Evolutionary conservation across 2,329 filamentous ascomycete genomes (phyloP), one percentile per base, ranked within the genome.

Genomic region (Colletotrichum sublineola): DNA sequence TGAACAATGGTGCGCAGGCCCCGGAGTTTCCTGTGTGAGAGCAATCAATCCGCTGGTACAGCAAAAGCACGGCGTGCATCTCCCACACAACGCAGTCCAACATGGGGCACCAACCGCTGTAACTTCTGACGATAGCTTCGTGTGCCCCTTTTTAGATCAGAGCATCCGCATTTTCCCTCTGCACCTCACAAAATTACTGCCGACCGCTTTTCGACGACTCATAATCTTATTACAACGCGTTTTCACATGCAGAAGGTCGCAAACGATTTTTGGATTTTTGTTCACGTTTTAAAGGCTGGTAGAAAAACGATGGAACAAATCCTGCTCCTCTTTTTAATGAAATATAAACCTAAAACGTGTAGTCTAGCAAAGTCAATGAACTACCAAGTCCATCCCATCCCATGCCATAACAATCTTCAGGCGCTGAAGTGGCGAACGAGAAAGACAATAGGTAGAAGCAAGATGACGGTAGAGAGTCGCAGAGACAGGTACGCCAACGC

Each of bases 361-460:
- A 42, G 11, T 11, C 24, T 1, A 24, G 24, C 24, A 33, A 46
- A 67, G 53, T 24, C 57, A 56, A 64, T 38, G 61, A 50, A 65
- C 56, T 53, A 68, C 63, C 48, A 71, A 67, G 68, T 50, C 55
- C 63, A 71, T 58, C 48, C 53, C 50, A 63, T 24, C 11, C 52
- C 18, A 56, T 38, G 31, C 50, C n/a, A 15, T 69, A 46, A 55
- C 61, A 38, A 70, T 73, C 70, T 65, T n/a, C 61, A 58, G 67
- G 62, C 50, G 61, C 61, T 71, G 71, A 73, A 73, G 71, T 67
- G 42, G 62, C 62, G 61, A 62, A 66, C 48, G 44, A 66, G 62
- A 42, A 57, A 60, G 33, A 33, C 55, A 42, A 24, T 36, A 29
- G 36, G 53, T 36, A 29, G 36, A 58, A 29, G 60, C 31, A 46